These are phyloP conservation scores for Panicum hallii DNA, from an alignment of 202 grass and related monocot species.

Conservation along the genomic window DNA sequence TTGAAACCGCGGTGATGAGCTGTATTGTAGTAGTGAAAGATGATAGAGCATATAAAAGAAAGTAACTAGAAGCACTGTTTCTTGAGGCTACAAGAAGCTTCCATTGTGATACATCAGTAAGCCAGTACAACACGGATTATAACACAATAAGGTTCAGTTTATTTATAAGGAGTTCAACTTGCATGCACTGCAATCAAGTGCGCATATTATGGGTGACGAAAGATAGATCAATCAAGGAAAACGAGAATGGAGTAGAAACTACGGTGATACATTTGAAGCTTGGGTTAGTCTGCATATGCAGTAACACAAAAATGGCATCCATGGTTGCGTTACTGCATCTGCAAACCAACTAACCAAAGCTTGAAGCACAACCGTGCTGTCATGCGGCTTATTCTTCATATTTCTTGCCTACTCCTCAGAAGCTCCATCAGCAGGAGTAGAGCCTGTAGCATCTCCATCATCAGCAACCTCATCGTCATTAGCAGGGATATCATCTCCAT, in stretches of 20 bases:
- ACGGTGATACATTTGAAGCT: neutral
- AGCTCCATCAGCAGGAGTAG: neutral
- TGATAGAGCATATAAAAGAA: neutral
- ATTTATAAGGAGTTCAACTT: neutral
- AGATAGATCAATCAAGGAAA: neutral
- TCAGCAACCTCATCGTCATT: neutral
- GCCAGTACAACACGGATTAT: neutral
- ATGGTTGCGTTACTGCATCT: neutral
- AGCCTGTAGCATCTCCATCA: neutral
- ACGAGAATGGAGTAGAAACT: neutral
- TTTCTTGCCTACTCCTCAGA: slow-evolving; percentile 27
- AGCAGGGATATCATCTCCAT: slow-evolving; percentile 5
- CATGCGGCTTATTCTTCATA: slow-evolving; percentile 17
- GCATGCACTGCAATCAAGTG: neutral
- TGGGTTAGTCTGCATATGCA: neutral
- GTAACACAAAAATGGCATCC: neutral
- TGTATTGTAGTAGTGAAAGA: neutral
- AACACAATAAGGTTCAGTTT: neutral
- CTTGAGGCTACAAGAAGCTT: neutral
- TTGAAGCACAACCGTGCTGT: neutral
- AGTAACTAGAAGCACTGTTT: neutral
- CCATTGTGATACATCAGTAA: neutral
- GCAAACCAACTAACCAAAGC: neutral
- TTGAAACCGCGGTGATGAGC: too few species aligned
- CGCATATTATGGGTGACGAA: neutral